These are phyloP conservation scores for Penicillium sp. DNA, from an alignment of 2,329 filamentous ascomycete species.

Conservation along the genomic window DNA sequence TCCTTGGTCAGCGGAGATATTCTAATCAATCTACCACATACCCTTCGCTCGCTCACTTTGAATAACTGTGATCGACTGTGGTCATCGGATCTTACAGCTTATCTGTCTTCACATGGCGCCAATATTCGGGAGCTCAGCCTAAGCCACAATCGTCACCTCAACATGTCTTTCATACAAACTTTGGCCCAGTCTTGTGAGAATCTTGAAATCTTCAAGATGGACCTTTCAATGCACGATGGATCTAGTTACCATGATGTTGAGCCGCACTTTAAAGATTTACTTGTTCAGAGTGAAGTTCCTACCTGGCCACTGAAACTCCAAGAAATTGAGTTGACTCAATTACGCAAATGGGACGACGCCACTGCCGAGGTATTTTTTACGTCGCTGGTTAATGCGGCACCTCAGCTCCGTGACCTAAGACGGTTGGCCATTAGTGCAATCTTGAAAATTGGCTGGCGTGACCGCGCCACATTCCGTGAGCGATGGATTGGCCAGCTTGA, in stretches of 20 bases:
- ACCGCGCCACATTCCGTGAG: conserved; percentile 74
- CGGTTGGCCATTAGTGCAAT: conserved; percentile 72
- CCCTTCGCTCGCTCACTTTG: conserved; percentile 67
- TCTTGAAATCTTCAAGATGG: conserved; percentile 70
- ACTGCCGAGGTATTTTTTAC: conserved; percentile 75
- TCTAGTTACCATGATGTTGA: conserved; percentile 68
- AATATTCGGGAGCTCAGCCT: conserved; percentile 67
- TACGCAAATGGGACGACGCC: conserved; percentile 70
- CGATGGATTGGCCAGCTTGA: conserved; percentile 73
- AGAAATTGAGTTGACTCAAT: conserved; percentile 70
- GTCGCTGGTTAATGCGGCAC: conserved; percentile 72
- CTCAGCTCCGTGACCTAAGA: conserved; percentile 64
- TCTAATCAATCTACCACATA: conserved; percentile 66
- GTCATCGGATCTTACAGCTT: conserved; percentile 64
- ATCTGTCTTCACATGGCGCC: conserved; percentile 65
- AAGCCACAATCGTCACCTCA: conserved; percentile 76
- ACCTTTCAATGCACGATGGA: conserved; percentile 73
- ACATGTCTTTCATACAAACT: conserved; percentile 68
- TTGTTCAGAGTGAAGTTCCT: conserved; percentile 61
- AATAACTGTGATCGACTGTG: conserved; percentile 76
- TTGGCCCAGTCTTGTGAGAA: conserved; percentile 68
- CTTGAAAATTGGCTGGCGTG: conserved; percentile 75
- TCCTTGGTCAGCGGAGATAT: conserved; percentile 67
- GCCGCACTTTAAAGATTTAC: conserved; percentile 68
- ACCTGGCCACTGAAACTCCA: conserved; percentile 74